These are phyloP conservation scores for Avena atlantica DNA, from an alignment of 176 grass and related monocot genomes.

Conservation along the genomic window DNA sequence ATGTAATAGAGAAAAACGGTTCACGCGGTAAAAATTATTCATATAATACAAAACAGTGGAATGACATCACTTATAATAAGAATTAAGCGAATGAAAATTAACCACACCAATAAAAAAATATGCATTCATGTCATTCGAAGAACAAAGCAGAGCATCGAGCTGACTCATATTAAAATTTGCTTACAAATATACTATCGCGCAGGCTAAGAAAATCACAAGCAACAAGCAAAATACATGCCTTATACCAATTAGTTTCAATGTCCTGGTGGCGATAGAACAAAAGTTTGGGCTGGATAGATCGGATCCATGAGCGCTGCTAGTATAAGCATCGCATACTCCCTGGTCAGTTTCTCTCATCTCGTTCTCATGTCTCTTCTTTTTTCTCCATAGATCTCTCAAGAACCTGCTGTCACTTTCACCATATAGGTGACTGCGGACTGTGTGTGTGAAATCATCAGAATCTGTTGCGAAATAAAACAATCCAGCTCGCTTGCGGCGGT, in stretches of 20 bases:
- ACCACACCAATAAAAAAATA: not conserved
- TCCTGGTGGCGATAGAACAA: not conserved
- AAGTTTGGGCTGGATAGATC: not conserved
- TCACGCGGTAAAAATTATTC: too few relatives aligned
- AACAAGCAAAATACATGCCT: not conserved
- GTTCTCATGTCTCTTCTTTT: not conserved
- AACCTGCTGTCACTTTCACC: not conserved
- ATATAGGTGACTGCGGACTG: not conserved
- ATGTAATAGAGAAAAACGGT: too few relatives aligned
- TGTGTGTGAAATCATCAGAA: not conserved
- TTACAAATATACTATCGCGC: not conserved
- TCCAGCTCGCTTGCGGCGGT: not conserved
- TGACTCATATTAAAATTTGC: not conserved
- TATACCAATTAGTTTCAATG: not conserved
- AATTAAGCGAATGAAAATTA: too few relatives aligned
- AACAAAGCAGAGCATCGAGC: not conserved
- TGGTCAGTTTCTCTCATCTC: not conserved
- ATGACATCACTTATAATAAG: too few relatives aligned
- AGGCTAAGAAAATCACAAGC: not conserved
- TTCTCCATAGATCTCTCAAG: not conserved
- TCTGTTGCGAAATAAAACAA: not conserved
- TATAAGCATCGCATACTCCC: not conserved
- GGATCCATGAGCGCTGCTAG: not conserved
- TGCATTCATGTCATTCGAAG: not conserved
- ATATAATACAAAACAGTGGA: too few relatives aligned